A percentile compares a stretch with the other conserved stretches of the same genome.
Evolutionary conservation across 2,329 filamentous ascomycete species (phyloP).

Genomic region (Atkinsonella texensis): DNA sequence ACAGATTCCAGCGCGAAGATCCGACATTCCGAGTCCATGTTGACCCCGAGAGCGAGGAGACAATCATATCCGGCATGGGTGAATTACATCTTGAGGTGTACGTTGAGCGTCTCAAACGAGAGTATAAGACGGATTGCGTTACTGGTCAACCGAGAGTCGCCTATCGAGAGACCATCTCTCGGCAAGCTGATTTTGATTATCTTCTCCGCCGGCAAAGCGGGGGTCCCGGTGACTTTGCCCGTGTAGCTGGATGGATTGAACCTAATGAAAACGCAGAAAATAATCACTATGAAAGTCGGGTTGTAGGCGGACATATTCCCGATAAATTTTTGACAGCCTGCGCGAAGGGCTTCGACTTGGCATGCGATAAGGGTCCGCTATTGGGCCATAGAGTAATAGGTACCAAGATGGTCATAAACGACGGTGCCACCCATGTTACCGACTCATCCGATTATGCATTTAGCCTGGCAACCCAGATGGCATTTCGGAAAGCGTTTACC

Average conservation of each 20-base stretch:
- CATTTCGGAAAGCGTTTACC: conserved; percentile 87
- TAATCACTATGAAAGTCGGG: conserved; percentile 78
- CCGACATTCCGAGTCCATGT: conserved; percentile 94
- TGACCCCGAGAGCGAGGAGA: conserved; percentile 86
- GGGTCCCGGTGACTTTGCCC: conserved; percentile 89
- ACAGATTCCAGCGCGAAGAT: conserved; percentile 95
- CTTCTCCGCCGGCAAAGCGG: conserved; percentile 91
- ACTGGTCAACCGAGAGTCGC: conserved; percentile 96
- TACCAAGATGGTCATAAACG: conserved; percentile 81
- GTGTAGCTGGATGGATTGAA: conserved; percentile 85
- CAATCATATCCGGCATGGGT: conserved; percentile 97
- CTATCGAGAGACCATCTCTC: conserved; percentile 86
- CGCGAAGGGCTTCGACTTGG: conserved; percentile 81
- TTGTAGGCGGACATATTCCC: conserved; percentile 79
- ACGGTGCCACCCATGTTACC: conserved; percentile 93
- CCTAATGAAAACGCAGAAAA: conserved; percentile 60
- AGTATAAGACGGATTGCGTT: conserved; percentile 91
- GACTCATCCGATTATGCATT: conserved; percentile 97
- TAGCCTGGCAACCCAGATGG: conserved; percentile 87
- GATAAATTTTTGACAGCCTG: conserved; percentile 95
- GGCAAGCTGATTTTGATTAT: conserved; percentile 76
- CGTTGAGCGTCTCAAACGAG: conserved; percentile 88
- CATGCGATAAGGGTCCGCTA: conserved; percentile 76
- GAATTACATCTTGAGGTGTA: conserved; percentile 96
- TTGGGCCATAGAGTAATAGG: conserved; percentile 90